Base-by-base conservation (phyloP, 2,329 filamentous ascomycete species). In the Didymosphaeria variabile region DNA sequence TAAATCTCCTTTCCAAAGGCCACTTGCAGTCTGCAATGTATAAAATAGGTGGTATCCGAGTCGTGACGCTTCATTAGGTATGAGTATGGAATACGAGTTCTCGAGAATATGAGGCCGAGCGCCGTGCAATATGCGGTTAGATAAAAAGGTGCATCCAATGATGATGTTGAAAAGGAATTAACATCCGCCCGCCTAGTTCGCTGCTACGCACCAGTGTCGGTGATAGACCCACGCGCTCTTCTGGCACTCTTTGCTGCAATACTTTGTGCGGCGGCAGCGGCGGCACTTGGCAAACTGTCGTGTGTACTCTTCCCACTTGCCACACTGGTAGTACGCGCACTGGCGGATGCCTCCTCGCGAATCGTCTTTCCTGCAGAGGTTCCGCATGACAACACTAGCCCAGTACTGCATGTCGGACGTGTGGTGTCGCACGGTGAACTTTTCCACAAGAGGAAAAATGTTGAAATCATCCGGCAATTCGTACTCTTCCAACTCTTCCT, bases 241-340 rank as follows among this genome's bases (percentile, higher is more conserved):
- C 81, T 99, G 95, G 80, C 95, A 99, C 79, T 99, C 95, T 81
- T 99, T 99, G 86, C 94, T 97, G 88, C 95, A 99, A 83, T 97
- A 97, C 80, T 99, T 99, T 64, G 95, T 99, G 67, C 95, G 89
- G 70, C 95, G 89, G 82, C 95, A 99, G 67, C 95, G 90, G 67
- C 95, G 90, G 81, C 95, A 99, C 81, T 99, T 99, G 69, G 95
- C 95, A 79, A 99, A 99, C 77, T 99, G 94, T 63, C 95, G 89
- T 42, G 94, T 94, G 77, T 89, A 97, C 80, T 97, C 92, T 79
- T 99, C 95, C 95, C 95, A 99, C 77, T 97, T 97, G 62, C 94
- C 94, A 78, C 95, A 99, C 79, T 97, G 90, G 82, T 97, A 99
- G 82, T 97, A 97, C 57, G 95, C 95, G 78, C 95, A 99, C 77